Conservation (phyloP, 2,329 filamentous ascomycete genomes). For the Ramichloridium luteum region DNA sequence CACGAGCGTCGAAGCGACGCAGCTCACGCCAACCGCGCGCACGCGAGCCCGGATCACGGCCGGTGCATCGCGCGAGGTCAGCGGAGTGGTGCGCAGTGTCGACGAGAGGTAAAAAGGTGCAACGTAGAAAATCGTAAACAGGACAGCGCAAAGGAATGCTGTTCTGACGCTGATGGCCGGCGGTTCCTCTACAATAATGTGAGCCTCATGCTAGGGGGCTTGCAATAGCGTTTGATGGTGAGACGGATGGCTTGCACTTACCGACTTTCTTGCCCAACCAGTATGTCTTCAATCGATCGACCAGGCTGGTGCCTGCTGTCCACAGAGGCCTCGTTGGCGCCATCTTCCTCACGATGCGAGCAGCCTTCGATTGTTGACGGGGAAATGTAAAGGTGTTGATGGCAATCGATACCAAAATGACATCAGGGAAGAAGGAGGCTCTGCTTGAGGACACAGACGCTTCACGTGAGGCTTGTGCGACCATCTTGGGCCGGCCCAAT, state of each 20-base stretch:
- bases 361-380: no score
- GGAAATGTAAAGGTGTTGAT: no score
- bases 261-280: conserved; percentile 10
- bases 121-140: conserved; percentile 83
- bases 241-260: conserved; percentile 2
- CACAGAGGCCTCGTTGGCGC: conserved; percentile 8
- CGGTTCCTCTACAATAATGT: conserved; percentile 8
- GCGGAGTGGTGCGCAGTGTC: conserved; percentile 65
- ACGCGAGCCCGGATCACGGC: conserved; percentile 81
- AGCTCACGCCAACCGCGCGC: conserved; percentile 65
- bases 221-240: conserved; percentile 5
- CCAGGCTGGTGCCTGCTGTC: conserved; percentile 7
- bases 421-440: no score
- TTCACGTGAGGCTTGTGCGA: no score
- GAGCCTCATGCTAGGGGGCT: background rate
- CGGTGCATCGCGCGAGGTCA: conserved; percentile 73
- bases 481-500: no score
- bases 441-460: no score
- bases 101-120: conserved; percentile 77
- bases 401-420: no score
- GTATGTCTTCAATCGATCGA: conserved; percentile 8
- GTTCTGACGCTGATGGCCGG: conserved; percentile 16
- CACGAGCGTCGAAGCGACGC: conserved; percentile 51
- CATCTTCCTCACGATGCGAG: no score
- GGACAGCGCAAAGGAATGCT: conserved; percentile 31